phyloP scores from a whole-genome alignment of 2,329 filamentous ascomycete species.

The Calycina herbarum region DNA sequence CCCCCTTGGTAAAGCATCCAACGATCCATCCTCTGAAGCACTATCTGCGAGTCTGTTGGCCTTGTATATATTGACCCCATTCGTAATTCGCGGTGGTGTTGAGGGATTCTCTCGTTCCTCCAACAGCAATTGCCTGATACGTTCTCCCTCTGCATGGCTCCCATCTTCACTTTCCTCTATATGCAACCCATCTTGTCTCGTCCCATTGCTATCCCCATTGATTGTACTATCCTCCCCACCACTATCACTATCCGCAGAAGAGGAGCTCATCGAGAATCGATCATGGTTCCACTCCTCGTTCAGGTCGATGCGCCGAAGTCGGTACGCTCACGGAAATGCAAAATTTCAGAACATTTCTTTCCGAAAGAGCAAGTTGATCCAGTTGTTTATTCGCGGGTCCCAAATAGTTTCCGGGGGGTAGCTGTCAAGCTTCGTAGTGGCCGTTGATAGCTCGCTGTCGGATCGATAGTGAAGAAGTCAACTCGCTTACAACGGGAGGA shows the following conservation, averaged over 20 bases:
- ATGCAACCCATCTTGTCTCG: constrained; percentile 44
- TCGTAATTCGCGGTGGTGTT: constrained; percentile 35
- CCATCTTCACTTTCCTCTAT: constrained; percentile 44
- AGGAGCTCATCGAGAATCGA: constrained; percentile 66
- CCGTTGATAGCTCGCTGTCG: background rate
- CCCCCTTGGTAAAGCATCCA: constrained; percentile 53
- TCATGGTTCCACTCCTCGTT: constrained; percentile 34
- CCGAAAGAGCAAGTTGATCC: background rate
- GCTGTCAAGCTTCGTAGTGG: background rate
- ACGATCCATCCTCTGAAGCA: constrained; percentile 53
- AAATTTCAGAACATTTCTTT: constrained; percentile 27
- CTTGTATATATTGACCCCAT: constrained; percentile 39
- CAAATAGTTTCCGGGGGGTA: background rate
- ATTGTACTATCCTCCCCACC: constrained; percentile 55
- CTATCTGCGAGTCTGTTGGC: constrained; percentile 43
- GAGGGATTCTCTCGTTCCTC: constrained; percentile 32
- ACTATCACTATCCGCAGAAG: constrained; percentile 60
- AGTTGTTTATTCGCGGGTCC: background rate
- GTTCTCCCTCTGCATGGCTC: constrained; percentile 16
- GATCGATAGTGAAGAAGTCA: constrained; percentile 13
- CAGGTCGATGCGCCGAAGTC: constrained; percentile 33
- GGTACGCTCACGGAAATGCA: constrained; percentile 26
- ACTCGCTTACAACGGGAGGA: constrained; percentile 18
- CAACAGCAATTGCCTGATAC: constrained; percentile 32
- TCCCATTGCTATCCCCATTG: constrained; percentile 38